Conservation (phyloP, 768 basidiomycete species). For the Leccinum arenicola region DNA sequence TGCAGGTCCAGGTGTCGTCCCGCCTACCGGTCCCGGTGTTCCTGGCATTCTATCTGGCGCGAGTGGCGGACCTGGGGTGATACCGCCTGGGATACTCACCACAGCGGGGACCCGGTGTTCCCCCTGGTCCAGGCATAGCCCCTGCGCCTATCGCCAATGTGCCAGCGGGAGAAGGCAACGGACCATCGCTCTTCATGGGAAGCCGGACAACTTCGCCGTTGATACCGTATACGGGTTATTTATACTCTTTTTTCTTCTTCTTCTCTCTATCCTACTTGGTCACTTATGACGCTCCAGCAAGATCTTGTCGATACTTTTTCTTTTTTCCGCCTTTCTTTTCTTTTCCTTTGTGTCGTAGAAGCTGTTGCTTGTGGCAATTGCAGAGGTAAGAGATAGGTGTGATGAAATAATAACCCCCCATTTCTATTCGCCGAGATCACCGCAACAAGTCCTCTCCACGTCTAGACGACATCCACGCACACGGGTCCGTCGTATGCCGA, state of each 20-base stretch:
- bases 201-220: slow-evolving; percentile 15
- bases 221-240: slow-evolving; percentile 16
- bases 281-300: not conserved
- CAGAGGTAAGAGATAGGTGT: not conserved
- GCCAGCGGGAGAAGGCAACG: slow-evolving; percentile 9
- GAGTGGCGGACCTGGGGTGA: slow-evolving; percentile 3
- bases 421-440: not conserved
- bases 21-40: not conserved
- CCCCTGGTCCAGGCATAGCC: slow-evolving; percentile 27
- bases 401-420: not conserved
- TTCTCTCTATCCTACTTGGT: not conserved
- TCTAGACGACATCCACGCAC: no score
- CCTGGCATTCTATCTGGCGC: not conserved
- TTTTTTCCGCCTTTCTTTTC: not conserved
- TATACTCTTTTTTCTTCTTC: not conserved
- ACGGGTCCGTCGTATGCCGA: no score
- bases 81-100: slow-evolving; percentile 25
- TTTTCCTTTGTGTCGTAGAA: not conserved
- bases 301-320: not conserved
- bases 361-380: no score
- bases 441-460: no score
- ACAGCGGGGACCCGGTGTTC: slow-evolving; percentile 26
- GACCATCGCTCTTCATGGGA: slow-evolving; percentile 10
- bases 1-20: slow-evolving; percentile 20
- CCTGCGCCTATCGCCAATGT: slow-evolving; percentile 16